These are phyloP conservation scores for Loxodes magnus DNA, from an alignment of 73 alveolate genomes.

Conservation along the genomic window DNA sequence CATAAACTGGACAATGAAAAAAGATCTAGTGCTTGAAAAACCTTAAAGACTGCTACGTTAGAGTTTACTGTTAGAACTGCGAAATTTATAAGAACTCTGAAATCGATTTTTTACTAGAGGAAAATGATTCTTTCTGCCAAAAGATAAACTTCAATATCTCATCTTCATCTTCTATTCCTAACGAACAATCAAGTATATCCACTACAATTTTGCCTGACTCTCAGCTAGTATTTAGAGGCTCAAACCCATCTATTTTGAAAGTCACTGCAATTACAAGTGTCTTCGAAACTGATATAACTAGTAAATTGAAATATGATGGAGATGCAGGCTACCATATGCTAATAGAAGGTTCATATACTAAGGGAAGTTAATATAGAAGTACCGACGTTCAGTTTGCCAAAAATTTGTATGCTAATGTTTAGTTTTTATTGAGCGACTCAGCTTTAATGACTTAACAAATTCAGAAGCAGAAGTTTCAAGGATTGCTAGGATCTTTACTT, in stretches of 20 bases:
- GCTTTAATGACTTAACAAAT: neutral
- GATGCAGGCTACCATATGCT: neutral
- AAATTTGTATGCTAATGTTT: neutral
- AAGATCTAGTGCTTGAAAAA: neutral
- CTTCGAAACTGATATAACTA: neutral
- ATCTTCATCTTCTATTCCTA: slow-evolving; percentile 5
- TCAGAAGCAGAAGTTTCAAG: neutral
- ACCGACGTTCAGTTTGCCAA: neutral
- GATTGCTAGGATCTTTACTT: neutral
- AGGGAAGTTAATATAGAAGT: neutral
- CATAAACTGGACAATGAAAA: neutral
- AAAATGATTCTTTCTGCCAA: neutral
- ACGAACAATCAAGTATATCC: neutral
- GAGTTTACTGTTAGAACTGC: neutral
- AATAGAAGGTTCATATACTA: neutral
- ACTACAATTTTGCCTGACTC: neutral
- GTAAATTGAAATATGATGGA: neutral
- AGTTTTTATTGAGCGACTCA: neutral
- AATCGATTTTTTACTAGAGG: neutral
- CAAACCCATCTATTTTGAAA: neutral
- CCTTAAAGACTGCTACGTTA: neutral
- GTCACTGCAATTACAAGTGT: neutral
- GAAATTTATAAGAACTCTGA: neutral
- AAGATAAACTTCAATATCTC: neutral
- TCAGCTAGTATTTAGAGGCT: neutral